phyloP scores from a whole-genome alignment of 2,329 filamentous ascomycete genomes.

The Aspergillus intermedius region DNA sequence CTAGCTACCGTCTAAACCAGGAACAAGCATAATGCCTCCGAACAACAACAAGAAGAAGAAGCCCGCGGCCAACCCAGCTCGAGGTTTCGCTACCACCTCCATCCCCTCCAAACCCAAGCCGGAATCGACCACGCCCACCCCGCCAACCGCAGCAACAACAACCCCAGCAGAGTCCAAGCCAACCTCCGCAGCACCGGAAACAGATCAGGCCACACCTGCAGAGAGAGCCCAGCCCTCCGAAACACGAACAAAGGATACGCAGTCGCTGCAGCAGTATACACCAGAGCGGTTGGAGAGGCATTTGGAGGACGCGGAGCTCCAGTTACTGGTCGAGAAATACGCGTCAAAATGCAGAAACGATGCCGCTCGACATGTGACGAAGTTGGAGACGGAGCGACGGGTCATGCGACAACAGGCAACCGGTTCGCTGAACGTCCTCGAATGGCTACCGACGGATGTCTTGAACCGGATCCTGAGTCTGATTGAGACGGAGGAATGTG shows the following conservation, averaged over 20 bases:
- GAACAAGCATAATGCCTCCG: slow-evolving; percentile 51
- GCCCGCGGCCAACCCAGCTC: slow-evolving; percentile 73
- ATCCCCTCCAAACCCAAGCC: slow-evolving; percentile 73
- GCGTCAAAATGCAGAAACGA: slow-evolving; percentile 73
- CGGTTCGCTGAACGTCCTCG: slow-evolving; percentile 64
- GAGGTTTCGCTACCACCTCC: slow-evolving; percentile 91
- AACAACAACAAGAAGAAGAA: slow-evolving; percentile 89
- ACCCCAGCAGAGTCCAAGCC: slow-evolving; percentile 22
- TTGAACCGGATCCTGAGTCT: slow-evolving; percentile 70
- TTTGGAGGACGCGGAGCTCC: slow-evolving; percentile 83
- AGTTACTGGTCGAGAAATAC: slow-evolving; percentile 78
- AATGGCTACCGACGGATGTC: slow-evolving; percentile 73
- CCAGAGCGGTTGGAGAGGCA: slow-evolving; percentile 87
- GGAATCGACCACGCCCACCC: slow-evolving; percentile 25
- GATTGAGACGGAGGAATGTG: slow-evolving; percentile 35
- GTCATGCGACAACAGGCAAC: slow-evolving; percentile 68
- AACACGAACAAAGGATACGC: slow-evolving; percentile 8
- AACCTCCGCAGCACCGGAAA: slow-evolving; percentile 19
- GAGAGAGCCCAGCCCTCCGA: slow-evolving; percentile 10
- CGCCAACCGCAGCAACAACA: slow-evolving; percentile 17
- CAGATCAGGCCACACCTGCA: slow-evolving; percentile 20
- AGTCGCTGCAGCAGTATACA: slow-evolving; percentile 52
- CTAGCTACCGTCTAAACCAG: slow-evolving; percentile 1
- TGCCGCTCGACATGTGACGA: slow-evolving; percentile 65
- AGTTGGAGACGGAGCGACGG: slow-evolving; percentile 78